A percentile compares a stretch with the other conserved stretches of the same genome.
Conservation (phyloP, 805 yeast species). For the Myxozyma mucilagina region DNA sequence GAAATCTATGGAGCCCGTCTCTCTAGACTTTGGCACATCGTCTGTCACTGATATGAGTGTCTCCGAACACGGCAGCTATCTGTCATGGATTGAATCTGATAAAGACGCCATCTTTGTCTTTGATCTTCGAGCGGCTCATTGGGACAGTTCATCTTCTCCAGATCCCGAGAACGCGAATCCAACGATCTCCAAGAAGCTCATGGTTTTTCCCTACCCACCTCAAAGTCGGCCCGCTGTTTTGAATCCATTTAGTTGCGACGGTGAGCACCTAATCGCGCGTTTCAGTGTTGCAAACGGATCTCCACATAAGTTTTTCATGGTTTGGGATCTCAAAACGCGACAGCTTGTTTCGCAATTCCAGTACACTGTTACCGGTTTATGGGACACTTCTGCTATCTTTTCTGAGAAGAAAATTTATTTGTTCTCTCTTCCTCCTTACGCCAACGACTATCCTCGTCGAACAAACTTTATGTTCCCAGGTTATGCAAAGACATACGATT, state of each 20-base stretch:
- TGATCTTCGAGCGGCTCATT: slow-evolving; percentile 13
- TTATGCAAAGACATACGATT: slow-evolving; percentile 27
- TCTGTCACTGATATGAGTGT: slow-evolving; percentile 23
- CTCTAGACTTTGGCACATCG: slow-evolving; percentile 22
- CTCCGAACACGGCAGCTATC: slow-evolving; percentile 20
- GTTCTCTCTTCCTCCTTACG: slow-evolving; percentile 26
- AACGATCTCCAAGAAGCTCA: neutral
- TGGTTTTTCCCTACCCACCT: slow-evolving; percentile 21
- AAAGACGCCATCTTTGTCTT: slow-evolving; percentile 28
- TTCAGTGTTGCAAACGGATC: slow-evolving; percentile 26
- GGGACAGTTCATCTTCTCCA: neutral
- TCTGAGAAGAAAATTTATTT: slow-evolving; percentile 27
- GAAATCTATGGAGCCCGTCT: slow-evolving; percentile 13
- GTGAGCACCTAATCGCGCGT: slow-evolving; percentile 30
- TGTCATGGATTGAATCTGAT: slow-evolving; percentile 29
- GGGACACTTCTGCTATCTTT: slow-evolving; percentile 30
- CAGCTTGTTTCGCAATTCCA: slow-evolving; percentile 23
- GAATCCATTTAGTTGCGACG: slow-evolving; percentile 30
- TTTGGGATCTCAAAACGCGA: slow-evolving; percentile 24
- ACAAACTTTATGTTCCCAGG: slow-evolving; percentile 27
- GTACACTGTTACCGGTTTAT: slow-evolving; percentile 30
- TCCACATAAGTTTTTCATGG: slow-evolving; percentile 30
- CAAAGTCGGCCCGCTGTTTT: slow-evolving; percentile 22
- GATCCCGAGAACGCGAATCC: neutral
- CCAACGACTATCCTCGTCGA: slow-evolving; percentile 13